These are phyloP conservation scores for Cyclanthera cordifolia DNA, from an alignment of 306 rosid genomes.

Conservation along the genomic window DNA sequence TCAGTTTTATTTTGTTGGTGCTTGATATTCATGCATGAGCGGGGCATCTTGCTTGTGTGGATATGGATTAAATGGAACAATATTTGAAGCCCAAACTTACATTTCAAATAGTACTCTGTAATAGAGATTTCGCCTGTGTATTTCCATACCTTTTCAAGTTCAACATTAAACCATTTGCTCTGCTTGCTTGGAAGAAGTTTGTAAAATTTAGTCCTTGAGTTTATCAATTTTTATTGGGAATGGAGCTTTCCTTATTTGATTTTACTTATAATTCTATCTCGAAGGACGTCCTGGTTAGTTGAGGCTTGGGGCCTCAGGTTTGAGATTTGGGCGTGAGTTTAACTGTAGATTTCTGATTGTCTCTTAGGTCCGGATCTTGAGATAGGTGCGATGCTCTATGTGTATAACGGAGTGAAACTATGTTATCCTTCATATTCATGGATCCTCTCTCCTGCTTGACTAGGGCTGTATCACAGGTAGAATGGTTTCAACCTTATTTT, in stretches of 20 bases:
- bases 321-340: too few relatives aligned
- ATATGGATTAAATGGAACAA: neutral
- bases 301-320: too few relatives aligned
- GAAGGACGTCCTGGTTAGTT: too few relatives aligned
- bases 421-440: too few relatives aligned
- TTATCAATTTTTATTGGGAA: constrained; percentile 7
- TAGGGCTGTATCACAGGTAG: too few relatives aligned
- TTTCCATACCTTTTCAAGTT: constrained; percentile 5
- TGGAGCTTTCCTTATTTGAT: neutral
- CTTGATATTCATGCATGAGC: constrained; percentile 10
- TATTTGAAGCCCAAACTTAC: constrained; percentile 1
- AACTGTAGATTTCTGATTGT: too few relatives aligned
- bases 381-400: too few relatives aligned
- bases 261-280: neutral
- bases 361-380: too few relatives aligned
- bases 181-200: neutral
- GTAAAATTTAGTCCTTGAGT: constrained; percentile 5
- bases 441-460: too few relatives aligned
- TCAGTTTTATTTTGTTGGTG: constrained; percentile 6
- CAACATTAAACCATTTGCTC: constrained; percentile 10
- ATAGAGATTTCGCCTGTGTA: constrained; percentile 2
- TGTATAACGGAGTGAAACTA: too few relatives aligned
- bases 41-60: constrained; percentile 5
- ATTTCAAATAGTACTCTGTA: neutral
- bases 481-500: too few relatives aligned